These are phyloP conservation scores for Trichophyton benhamiae DNA, from an alignment of 2,329 filamentous ascomycete species.

Conservation along the genomic window DNA sequence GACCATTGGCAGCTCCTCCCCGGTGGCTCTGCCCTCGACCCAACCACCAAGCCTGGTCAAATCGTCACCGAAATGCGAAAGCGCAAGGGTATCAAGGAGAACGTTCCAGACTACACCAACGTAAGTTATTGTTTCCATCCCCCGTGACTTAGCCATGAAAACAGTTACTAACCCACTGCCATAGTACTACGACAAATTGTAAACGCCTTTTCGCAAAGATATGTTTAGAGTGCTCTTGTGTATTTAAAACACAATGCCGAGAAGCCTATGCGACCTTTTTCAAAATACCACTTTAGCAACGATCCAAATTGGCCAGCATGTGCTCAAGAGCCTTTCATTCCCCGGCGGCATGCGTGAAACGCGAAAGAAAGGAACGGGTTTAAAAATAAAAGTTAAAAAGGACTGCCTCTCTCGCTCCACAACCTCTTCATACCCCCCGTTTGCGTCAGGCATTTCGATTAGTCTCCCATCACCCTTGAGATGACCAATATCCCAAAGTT, in stretches of 20 bases:
- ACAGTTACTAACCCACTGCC: slow-evolving; percentile 28
- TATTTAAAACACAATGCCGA: slow-evolving; percentile 26
- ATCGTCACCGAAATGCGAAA: slow-evolving; percentile 87
- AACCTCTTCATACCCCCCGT: background rate
- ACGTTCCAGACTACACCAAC: slow-evolving; percentile 87
- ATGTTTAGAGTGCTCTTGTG: slow-evolving; percentile 3
- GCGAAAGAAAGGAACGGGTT: background rate
- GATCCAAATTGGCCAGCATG: slow-evolving; percentile 2
- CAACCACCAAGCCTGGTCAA: slow-evolving; percentile 65
- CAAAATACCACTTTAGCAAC: slow-evolving; percentile 16
- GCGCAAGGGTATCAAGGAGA: slow-evolving; percentile 98
- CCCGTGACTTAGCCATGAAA: slow-evolving; percentile 10
- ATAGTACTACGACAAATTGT: slow-evolving; percentile 99
- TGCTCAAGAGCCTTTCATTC: slow-evolving; percentile 1
- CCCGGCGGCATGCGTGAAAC: slow-evolving; percentile 1
- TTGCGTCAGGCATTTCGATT: background rate
- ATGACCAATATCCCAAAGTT: background rate
- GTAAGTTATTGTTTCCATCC: slow-evolving; percentile 47
- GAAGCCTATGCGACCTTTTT: slow-evolving; percentile 20
- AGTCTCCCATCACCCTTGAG: background rate
- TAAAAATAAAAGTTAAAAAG: background rate
- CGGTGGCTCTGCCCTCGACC: slow-evolving; percentile 82
- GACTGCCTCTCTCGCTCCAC: background rate
- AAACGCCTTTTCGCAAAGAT: slow-evolving; percentile 37
- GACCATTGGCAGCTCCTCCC: slow-evolving; percentile 97